Percentiles rank a stretch among this genome's conserved stretches.
phyloP scores from a whole-genome alignment of 2,329 filamentous ascomycete species.

The Alternaria sp. region DNA sequence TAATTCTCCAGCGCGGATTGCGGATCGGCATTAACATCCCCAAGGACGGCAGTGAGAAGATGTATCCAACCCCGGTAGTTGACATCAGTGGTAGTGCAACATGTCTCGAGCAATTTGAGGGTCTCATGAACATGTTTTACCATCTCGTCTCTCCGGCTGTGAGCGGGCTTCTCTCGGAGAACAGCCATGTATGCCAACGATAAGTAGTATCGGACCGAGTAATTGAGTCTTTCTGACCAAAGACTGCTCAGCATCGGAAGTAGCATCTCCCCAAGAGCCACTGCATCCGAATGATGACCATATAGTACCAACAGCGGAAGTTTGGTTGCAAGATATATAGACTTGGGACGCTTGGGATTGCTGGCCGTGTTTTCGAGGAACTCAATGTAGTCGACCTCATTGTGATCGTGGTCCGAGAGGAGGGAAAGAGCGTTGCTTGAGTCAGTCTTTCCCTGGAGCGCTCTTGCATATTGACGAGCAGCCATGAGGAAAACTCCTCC shows the following conservation, averaged over 20 bases:
- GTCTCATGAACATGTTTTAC: slow-evolving; percentile 62
- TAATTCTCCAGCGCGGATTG: slow-evolving; percentile 65
- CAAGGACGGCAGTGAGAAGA: slow-evolving; percentile 71
- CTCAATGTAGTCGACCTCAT: slow-evolving; percentile 62
- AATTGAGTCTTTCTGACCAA: slow-evolving; percentile 53
- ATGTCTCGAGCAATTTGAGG: slow-evolving; percentile 67
- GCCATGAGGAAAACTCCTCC: slow-evolving; percentile 73
- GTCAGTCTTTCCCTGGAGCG: slow-evolving; percentile 76
- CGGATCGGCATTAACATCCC: slow-evolving; percentile 66
- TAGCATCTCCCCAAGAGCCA: slow-evolving; percentile 51
- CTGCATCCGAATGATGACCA: slow-evolving; percentile 52
- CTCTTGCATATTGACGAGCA: slow-evolving; percentile 69
- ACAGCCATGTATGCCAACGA: slow-evolving; percentile 50
- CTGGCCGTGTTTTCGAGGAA: slow-evolving; percentile 55
- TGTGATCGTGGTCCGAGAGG: slow-evolving; percentile 72
- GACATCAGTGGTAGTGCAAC: slow-evolving; percentile 68
- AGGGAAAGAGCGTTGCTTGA: slow-evolving; percentile 60
- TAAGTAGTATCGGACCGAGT: slow-evolving; percentile 53
- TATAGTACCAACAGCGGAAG: slow-evolving; percentile 52
- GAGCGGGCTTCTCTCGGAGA: slow-evolving; percentile 46
- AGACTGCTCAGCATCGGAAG: slow-evolving; percentile 51
- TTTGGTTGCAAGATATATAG: slow-evolving; percentile 69
- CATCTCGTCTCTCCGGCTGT: slow-evolving; percentile 54
- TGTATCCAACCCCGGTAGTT: slow-evolving; percentile 76
- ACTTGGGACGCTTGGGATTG: slow-evolving; percentile 68